Conservation (phyloP, 2,329 filamentous ascomycete genomes). For the Colletotrichum liriopes region DNA sequence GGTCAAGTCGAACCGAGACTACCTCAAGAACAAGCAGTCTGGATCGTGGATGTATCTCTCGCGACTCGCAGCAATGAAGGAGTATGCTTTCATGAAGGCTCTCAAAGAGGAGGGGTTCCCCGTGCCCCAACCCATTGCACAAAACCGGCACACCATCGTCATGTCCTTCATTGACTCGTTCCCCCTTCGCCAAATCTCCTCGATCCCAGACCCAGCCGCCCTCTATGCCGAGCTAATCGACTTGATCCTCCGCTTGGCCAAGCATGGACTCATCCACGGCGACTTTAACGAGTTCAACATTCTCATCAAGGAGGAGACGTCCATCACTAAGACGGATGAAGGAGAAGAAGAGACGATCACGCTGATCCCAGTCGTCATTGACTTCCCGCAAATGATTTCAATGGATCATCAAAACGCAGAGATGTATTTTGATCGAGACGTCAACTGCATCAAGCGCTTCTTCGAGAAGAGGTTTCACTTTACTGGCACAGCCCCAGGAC, state of each 20-base stretch:
- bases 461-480: constrained; percentile 94
- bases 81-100: constrained; percentile 94
- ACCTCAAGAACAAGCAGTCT: constrained; percentile 84
- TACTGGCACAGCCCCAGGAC: constrained; percentile 83
- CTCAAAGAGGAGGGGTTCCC: constrained; percentile 88
- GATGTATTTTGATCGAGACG: constrained; percentile 97
- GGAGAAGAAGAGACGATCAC: constrained; percentile 63
- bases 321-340: constrained; percentile 52
- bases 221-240: constrained; percentile 93
- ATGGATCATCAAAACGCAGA: constrained; percentile 94
- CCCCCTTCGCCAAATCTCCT: constrained; percentile 89
- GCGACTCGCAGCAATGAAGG: constrained; percentile 91
- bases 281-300: constrained; percentile 99
- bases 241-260: constrained; percentile 87
- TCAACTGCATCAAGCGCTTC: constrained; percentile 95
- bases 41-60: constrained; percentile 99
- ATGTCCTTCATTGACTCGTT: constrained; percentile 96
- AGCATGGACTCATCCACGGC: constrained; percentile 92
- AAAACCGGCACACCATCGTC: constrained; percentile 95
- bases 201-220: constrained; percentile 85
- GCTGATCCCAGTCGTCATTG: constrained; percentile 88
- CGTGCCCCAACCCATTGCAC: constrained; percentile 88
- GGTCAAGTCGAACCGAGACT: constrained; percentile 96
- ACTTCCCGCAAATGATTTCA: constrained; percentile 98
- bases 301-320: constrained; percentile 83